A percentile compares a stretch with the other conserved stretches of the same genome.
phyloP scores from a whole-genome alignment of 768 basidiomycete genomes.

The Neoboletus subvelutipes region DNA sequence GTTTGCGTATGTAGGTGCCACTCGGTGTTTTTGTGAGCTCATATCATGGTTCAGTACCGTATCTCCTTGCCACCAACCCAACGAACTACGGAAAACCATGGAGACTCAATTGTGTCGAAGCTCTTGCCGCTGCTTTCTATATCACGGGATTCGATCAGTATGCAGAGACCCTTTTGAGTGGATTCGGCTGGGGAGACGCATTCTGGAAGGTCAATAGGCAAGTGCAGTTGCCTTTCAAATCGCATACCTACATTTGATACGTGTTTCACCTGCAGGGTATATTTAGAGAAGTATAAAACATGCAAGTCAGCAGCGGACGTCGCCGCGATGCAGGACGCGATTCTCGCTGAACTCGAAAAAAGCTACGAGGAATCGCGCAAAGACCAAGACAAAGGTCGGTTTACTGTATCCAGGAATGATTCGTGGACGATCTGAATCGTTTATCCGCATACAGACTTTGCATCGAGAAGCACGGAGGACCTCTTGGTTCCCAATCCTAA shows the following conservation, averaged over 20 bases:
- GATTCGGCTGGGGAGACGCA: conserved; percentile 89
- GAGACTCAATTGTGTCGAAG: conserved; percentile 93
- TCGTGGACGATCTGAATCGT: background rate
- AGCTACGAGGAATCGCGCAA: conserved; percentile 58
- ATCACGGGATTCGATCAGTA: conserved; percentile 84
- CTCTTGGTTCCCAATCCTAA: conserved; percentile 72
- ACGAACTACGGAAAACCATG: conserved; percentile 99
- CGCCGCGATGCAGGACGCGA: conserved; percentile 56
- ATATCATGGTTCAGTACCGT: conserved; percentile 65
- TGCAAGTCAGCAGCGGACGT: conserved; percentile 67
- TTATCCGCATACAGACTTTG: conserved; percentile 7
- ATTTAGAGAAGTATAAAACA: conserved; percentile 73
- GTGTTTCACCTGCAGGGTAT: conserved; percentile 21
- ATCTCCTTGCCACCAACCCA: conserved; percentile 92
- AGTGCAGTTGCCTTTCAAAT: background rate
- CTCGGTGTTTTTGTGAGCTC: background rate
- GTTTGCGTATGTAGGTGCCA: conserved; percentile 60
- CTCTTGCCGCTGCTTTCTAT: conserved; percentile 92
- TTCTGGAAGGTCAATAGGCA: conserved; percentile 87
- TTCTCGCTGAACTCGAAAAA: conserved; percentile 67
- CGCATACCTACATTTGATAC: background rate
- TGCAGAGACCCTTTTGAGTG: conserved; percentile 73
- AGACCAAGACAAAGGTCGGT: conserved; percentile 43
- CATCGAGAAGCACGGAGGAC: conserved; percentile 48
- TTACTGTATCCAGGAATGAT: background rate